Percentiles rank a stretch among this genome's conserved stretches.
These are phyloP conservation scores for Phytophthora boehmeriae DNA, from an alignment of 352 stramenopile species.

Conservation along the genomic window DNA sequence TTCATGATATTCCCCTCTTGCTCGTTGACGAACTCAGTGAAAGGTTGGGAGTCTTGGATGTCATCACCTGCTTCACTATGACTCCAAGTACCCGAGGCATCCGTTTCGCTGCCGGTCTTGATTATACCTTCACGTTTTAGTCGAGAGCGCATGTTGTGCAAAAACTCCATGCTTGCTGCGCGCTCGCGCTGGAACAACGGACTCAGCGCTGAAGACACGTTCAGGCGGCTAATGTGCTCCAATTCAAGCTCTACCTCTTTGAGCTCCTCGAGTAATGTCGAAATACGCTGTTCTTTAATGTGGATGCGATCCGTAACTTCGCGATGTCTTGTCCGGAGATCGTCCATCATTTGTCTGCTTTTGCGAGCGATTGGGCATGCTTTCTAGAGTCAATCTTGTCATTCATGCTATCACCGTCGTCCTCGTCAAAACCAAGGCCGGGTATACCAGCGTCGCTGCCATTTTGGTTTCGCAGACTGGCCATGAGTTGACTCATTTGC, in stretches of 20 bases:
- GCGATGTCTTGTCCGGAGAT: slow-evolving; percentile 45
- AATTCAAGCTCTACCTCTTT: slow-evolving; percentile 69
- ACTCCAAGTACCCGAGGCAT: background rate
- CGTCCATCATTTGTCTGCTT: slow-evolving; percentile 45
- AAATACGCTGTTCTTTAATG: slow-evolving; percentile 56
- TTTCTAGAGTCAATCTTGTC: slow-evolving; percentile 10
- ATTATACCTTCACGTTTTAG: background rate
- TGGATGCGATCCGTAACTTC: slow-evolving; percentile 57
- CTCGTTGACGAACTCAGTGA: slow-evolving; percentile 4
- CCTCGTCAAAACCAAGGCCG: background rate
- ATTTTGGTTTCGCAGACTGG: slow-evolving; percentile 32
- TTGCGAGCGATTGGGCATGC: slow-evolving; percentile 40
- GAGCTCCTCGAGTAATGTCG: slow-evolving; percentile 57
- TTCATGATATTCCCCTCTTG: slow-evolving; percentile 3
- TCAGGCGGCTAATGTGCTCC: slow-evolving; percentile 50
- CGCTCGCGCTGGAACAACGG: slow-evolving; percentile 33
- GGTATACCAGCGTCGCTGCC: slow-evolving; percentile 4
- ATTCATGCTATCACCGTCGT: slow-evolving; percentile 17
- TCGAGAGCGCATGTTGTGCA: slow-evolving; percentile 14
- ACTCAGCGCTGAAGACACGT: slow-evolving; percentile 25
- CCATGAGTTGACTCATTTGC: slow-evolving; percentile 70
- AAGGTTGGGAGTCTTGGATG: background rate
- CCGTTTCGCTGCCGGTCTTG: background rate
- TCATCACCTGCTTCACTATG: slow-evolving; percentile 4
- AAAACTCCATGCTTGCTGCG: slow-evolving; percentile 35